A percentile compares a stretch with the other conserved stretches of the same genome.
These are phyloP conservation scores for Phytophthora pistaciae DNA, from an alignment of 352 stramenopile genomes.

Conservation along the genomic window DNA sequence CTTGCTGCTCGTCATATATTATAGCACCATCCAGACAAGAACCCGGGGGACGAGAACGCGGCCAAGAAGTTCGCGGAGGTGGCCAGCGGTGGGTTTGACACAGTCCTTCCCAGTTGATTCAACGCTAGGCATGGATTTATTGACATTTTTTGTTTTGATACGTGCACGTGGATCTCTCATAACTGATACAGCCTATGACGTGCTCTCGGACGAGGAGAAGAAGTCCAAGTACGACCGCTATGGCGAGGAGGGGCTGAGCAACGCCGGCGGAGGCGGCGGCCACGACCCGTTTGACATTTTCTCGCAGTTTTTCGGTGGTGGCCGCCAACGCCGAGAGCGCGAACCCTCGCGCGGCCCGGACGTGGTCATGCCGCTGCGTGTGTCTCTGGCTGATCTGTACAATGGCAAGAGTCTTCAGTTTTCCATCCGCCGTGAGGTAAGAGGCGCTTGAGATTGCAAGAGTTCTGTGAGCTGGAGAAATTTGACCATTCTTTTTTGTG, in stretches of 20 bases:
- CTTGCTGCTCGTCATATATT: neutral
- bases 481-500: slow-evolving; percentile 6
- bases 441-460: neutral
- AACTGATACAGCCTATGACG: slow-evolving; percentile 83
- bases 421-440: slow-evolving; percentile 88
- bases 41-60: slow-evolving; percentile 85
- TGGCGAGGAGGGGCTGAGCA: slow-evolving; percentile 88
- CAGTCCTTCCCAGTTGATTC: slow-evolving; percentile 6
- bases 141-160: slow-evolving; percentile 3
- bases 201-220: slow-evolving; percentile 93
- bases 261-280: slow-evolving; percentile 53
- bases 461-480: neutral
- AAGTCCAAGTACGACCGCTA: slow-evolving; percentile 92
- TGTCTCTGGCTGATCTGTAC: slow-evolving; percentile 98
- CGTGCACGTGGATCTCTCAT: neutral
- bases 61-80: slow-evolving; percentile 91
- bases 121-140: neutral
- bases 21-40: slow-evolving; percentile 92
- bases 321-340: slow-evolving; percentile 46
- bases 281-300: slow-evolving; percentile 87
- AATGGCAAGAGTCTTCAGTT: slow-evolving; percentile 96
- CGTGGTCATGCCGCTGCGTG: slow-evolving; percentile 89
- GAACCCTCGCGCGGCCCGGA: slow-evolving; percentile 75
- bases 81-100: slow-evolving; percentile 53
- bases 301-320: slow-evolving; percentile 78